Conservation (phyloP, 2,329 filamentous ascomycete species). For the Trichoderma atrobrunneum region DNA sequence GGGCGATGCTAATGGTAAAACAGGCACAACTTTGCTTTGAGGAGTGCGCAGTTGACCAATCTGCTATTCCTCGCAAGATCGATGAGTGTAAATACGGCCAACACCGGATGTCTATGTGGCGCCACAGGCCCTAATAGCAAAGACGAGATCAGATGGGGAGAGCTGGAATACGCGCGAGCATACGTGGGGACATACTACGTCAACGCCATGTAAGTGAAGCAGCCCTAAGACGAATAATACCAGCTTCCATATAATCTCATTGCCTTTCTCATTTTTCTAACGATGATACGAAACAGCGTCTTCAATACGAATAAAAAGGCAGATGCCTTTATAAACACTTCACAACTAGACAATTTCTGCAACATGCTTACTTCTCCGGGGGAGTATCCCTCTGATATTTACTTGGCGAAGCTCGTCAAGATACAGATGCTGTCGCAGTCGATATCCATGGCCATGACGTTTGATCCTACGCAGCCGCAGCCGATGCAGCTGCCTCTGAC, state of each 20-base stretch:
- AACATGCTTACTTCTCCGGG: constrained; percentile 40
- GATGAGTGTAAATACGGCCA: constrained; percentile 43
- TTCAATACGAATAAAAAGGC: constrained; percentile 47
- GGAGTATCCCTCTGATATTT: constrained; percentile 44
- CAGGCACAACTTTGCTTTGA: constrained; percentile 48
- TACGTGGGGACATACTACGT: constrained; percentile 51
- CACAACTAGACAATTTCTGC: constrained; percentile 44
- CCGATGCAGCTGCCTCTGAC: constrained; percentile 39
- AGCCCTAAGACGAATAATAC: not conserved
- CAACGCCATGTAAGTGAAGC: constrained; percentile 43
- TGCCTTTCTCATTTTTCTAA: not conserved
- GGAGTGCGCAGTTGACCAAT: constrained; percentile 50
- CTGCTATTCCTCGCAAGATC: constrained; percentile 48
- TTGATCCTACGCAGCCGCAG: constrained; percentile 27
- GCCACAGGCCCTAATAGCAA: not conserved
- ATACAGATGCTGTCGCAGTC: constrained; percentile 49
- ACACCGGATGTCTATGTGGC: constrained; percentile 17
- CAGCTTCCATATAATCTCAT: no score
- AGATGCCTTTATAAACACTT: constrained; percentile 47
- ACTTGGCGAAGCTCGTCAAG: constrained; percentile 45
- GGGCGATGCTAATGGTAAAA: not conserved
- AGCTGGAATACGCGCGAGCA: constrained; percentile 45
- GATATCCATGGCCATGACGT: constrained; percentile 41
- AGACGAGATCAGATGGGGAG: constrained; percentile 27
- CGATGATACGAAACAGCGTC: constrained; percentile 29